These are phyloP conservation scores for Amanita inopinata DNA, from an alignment of 768 basidiomycete genomes.

Conservation along the genomic window DNA sequence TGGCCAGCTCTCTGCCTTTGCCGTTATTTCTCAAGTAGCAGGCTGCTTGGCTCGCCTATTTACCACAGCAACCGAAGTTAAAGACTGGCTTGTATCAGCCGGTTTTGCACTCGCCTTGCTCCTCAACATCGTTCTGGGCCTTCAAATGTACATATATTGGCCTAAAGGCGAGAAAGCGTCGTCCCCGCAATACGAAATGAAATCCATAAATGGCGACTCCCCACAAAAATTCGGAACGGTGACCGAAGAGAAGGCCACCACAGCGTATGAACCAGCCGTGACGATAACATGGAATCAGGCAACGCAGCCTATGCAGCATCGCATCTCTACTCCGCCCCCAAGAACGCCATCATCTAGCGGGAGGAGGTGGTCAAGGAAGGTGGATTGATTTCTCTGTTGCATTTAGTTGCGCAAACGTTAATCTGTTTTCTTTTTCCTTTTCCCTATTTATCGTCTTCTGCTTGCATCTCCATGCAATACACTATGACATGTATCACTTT, in stretches of 20 bases:
- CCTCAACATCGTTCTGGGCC: constrained; percentile 77
- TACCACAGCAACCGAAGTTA: constrained; percentile 86
- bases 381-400: constrained; percentile 38
- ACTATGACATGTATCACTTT: too few species aligned
- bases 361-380: constrained; percentile 64
- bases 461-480: too few species aligned
- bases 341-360: constrained; percentile 34
- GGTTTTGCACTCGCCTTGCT: constrained; percentile 78
- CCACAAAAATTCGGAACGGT: constrained; percentile 14
- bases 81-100: constrained; percentile 69
- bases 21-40: constrained; percentile 76
- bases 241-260: constrained; percentile 6
- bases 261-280: constrained; percentile 11
- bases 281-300: constrained; percentile 14
- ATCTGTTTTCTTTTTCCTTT: neutral
- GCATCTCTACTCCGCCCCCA: constrained; percentile 34
- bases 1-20: constrained; percentile 90
- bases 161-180: constrained; percentile 32
- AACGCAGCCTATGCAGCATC: constrained; percentile 25
- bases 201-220: constrained; percentile 8
- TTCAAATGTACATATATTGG: constrained; percentile 83
- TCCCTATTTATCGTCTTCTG: neutral
- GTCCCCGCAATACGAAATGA: constrained; percentile 1
- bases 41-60: constrained; percentile 91
- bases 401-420: neutral